Conservation (phyloP, 352 stramenopile genomes). For the Phytopythium litorale region DNA sequence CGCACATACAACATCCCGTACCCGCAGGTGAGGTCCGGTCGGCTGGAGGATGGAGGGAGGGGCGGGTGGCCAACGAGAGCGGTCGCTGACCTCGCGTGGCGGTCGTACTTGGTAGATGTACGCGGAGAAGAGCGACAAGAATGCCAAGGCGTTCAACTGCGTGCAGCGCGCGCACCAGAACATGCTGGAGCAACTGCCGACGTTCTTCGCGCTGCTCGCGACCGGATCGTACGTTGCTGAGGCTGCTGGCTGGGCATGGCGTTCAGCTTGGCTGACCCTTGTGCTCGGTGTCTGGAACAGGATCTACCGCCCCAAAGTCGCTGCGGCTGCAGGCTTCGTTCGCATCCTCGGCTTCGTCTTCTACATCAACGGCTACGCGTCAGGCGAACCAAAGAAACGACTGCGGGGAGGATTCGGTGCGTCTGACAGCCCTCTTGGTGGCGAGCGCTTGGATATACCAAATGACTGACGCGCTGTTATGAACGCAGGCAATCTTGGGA, state of each 20-base stretch:
- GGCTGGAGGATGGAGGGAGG: background rate
- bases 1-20: conserved; percentile 66
- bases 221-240: conserved; percentile 29
- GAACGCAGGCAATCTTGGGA: conserved; percentile 17
- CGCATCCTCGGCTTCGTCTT: conserved; percentile 40
- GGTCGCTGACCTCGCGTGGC: background rate
- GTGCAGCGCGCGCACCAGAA: conserved; percentile 83
- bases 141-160: conserved; percentile 79
- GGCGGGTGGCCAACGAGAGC: background rate
- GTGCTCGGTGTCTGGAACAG: conserved; percentile 10
- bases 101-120: conserved; percentile 24
- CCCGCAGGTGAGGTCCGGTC: conserved; percentile 31
- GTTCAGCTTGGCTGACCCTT: background rate
- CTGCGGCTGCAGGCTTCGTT: conserved; percentile 26
- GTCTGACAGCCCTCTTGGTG: background rate
- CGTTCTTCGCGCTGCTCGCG: conserved; percentile 33
- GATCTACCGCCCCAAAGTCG: conserved; percentile 36
- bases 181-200: conserved; percentile 58
- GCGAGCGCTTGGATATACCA: background rate
- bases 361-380: conserved; percentile 37
- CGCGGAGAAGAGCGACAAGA: conserved; percentile 60
- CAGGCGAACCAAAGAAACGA: conserved; percentile 35
- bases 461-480: conserved; percentile 1
- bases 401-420: conserved; percentile 30
- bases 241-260: background rate